Evolutionary conservation across 352 stramenopile species (phyloP), one percentile per base, ranked within the genome.

Genomic region (Phytopythium chamaehyphon): DNA sequence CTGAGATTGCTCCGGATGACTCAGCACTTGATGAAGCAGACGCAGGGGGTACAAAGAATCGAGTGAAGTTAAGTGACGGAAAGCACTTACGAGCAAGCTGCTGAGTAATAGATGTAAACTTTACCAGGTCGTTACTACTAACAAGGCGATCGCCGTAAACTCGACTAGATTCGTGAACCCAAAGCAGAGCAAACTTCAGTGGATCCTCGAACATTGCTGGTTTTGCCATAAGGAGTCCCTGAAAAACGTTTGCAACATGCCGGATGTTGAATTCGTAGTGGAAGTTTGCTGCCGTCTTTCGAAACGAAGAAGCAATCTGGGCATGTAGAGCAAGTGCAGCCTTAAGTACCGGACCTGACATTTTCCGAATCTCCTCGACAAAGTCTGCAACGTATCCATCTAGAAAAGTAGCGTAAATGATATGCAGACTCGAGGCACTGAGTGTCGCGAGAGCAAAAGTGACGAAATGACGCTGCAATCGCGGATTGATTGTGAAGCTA

Each of bases 231-330:
- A 98, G 60, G 22, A 98, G 51, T 6, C 94, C 95, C 64, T 98
- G 93, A 49, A 98, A 98, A 4, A 98, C 88, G 52, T 96, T 98
- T 8, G 80, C 86, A 3, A 98, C 66, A 61, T 98, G 90, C 8
- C 95, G 85, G 48, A 98, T 97, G 63, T 98, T 98, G 63, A 98
- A 98, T 49, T 98, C 93, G 60, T 98, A 98, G 64, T 98, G 95
- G 54, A 98, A 98, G 45, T 98, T 98, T 6, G 81, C 75, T 0
- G 95, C 95, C 0, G 93, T 98, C 64, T 98, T 98, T 10, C 89
- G 71, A 61, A 98, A 95, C 2, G 76, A 83, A 9, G 62, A 54
- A 1, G 70, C 66, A 1, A 97, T 70, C 47, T 95, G 76, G 1
- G 73, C 57, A 49, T 98, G 95, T 14, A 98, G 62, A 11, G 86